Evolutionary conservation across 257 asterid species (phyloP), one percentile per base, ranked within the genome.

Genomic region (Salvia miltiorrhiza): DNA sequence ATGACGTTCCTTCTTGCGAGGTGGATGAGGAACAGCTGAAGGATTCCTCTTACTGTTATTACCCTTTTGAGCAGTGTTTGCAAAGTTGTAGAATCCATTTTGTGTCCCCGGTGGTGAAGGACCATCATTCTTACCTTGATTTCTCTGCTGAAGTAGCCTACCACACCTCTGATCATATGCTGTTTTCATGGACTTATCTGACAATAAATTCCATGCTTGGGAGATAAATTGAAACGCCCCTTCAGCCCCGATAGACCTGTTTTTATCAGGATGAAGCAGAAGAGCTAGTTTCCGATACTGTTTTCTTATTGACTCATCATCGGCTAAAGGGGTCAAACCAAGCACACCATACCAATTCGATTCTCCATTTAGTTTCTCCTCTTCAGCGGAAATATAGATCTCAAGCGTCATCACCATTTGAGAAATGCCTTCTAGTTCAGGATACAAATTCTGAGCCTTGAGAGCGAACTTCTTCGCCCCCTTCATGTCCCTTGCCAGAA

Each of bases 261-360:
- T 89, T 74, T 89, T 89, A 82, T 89, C 94, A 24, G 96, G 96
- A 78, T 89, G 96, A 75, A 89, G 89, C 32, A 78, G 70, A 60
- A 89, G 92, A 52, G 92, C 94, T 13, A 89, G 78, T 78, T 81
- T 87, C 63, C 94, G 72, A 40, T 80, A 89, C 78, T 87, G 96
- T 74, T 83, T 89, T 23, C 85, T 79, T 58, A 89, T 79, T 0
- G 83, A 73, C 23, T 83, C 87, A 11, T 87, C 96, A 73, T 89
- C 94, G 56, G 90, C 85, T 21, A 78, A 52, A 57, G 87, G 96
- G 39, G 83, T 85, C 72, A 87, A 82, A 40, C 94, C 94, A 17
- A 89, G 91, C 64, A 85, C 88, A 40, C 89, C 88, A 35, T 89
- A 89, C 88, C 90, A 87, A 71, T 89, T 85, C 11, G 80, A 77